Evolutionary conservation across 345 rosid genomes (phyloP).

Genomic region (Eucalyptus decipiens): DNA sequence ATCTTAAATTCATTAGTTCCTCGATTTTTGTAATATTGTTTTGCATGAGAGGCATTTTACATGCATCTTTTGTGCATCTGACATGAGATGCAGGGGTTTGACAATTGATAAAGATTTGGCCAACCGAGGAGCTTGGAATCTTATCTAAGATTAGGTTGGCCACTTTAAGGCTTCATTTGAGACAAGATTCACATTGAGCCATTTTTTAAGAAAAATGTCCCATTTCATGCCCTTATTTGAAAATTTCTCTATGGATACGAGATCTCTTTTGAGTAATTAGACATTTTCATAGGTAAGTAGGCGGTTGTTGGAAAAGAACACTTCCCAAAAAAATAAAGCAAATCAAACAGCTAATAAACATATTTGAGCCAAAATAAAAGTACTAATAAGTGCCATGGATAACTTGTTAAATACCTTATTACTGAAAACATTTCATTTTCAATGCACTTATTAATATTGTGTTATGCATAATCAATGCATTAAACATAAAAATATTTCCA

Average conservation of each 20-base stretch:
- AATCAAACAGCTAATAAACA: neutral
- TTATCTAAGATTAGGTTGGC: too few species aligned
- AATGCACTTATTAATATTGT: neutral
- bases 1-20: neutral
- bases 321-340: neutral
- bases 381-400: neutral
- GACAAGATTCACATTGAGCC: neutral
- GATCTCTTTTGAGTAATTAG: neutral
- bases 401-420: neutral
- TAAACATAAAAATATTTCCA: neutral
- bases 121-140: neutral
- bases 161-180: neutral
- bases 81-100: neutral
- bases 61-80: neutral
- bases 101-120: neutral
- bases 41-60: neutral
- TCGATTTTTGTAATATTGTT: neutral
- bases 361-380: neutral
- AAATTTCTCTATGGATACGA: neutral
- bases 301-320: neutral
- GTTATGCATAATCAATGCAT: neutral
- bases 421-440: neutral
- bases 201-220: neutral
- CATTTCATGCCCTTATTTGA: neutral
- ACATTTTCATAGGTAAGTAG: neutral